Evolutionary conservation across 495 filamentous ascomycete species (phyloP).

Genomic region (Aspergillus funiculosus): DNA sequence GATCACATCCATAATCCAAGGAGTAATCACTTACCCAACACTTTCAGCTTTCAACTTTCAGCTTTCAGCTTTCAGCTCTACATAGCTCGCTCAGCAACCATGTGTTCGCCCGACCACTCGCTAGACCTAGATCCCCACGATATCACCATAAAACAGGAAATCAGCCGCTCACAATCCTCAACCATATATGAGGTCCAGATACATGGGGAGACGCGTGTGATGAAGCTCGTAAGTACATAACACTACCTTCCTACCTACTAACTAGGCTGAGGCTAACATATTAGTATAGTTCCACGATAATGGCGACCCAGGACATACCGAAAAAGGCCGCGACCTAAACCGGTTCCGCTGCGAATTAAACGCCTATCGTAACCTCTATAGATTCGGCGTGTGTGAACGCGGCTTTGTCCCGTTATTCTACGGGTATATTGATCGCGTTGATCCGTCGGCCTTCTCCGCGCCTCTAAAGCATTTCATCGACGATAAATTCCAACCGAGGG

Average conservation of each 20-base stretch:
- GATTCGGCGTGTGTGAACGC: neutral
- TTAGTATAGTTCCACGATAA: slow-evolving; percentile 4
- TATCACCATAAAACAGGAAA: too few relatives aligned
- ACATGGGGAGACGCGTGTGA: neutral
- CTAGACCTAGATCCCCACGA: too few relatives aligned
- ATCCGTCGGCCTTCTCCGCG: neutral
- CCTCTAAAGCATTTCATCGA: neutral
- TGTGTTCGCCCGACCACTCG: too few relatives aligned
- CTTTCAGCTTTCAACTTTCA: too few relatives aligned
- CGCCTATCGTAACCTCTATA: neutral
- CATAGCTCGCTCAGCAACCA: too few relatives aligned
- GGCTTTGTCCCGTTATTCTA: slow-evolving; percentile 1
- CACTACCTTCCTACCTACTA: neutral
- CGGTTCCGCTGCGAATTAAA: slow-evolving; percentile 3
- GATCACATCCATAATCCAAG: too few relatives aligned
- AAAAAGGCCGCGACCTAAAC: slow-evolving; percentile 3
- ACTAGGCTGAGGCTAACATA: too few relatives aligned
- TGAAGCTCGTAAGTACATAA: neutral
- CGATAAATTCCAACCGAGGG: neutral
- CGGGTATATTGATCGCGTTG: neutral
- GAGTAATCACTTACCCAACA: too few relatives aligned
- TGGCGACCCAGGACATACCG: neutral
- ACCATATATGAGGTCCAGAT: too few relatives aligned
- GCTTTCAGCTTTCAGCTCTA: too few relatives aligned
- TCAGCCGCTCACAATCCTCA: too few relatives aligned